Base-by-base conservation (phyloP, 495 filamentous ascomycete species). In the Neurospora intermedia region DNA sequence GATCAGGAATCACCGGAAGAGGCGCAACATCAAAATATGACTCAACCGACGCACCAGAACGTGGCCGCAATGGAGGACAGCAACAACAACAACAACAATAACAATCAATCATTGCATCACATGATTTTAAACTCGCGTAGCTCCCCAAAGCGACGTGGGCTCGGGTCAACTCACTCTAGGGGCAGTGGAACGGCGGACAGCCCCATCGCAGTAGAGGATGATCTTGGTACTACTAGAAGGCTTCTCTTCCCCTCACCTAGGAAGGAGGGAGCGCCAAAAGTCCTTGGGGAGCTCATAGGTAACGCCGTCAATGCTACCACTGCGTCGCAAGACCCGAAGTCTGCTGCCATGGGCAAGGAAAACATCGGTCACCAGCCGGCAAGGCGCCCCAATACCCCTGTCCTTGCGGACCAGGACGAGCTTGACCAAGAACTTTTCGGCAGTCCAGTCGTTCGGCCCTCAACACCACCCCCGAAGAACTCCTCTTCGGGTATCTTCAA, bases 221-320 rank as follows among this genome's bases (percentile, higher is more conserved):
- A 80, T 40, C 83, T 94, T 23, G 91, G 90, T 75, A 87, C 87
- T 62, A 93, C 91, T 35, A 88, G 93, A 78, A 88, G 95, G 78
- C 81, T 94, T 43, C 85, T 98, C 66, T 98, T 98, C 82, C 91
- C 92, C n/a, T 88, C 87, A 8, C 86, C 87, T 2, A 86, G 87
- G 72, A 89, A 89, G 75, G 88, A 89, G 66, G 85, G 87, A 23
- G 81, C 84, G 71, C 80, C 88, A 76, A 91, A 87, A 77, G 82
- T 87, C 74, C 83, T 90, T 62, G 88, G 87, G 77, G 84, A 89
- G 74, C 84, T 90, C 39, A 77, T 83, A 43, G 78, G 88, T 69
- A 92, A 91, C 77, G 82, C 84, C 69, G 85, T 87, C 46, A 87
- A 87, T 41, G 84, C 80, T 23, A 73, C 75, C n/a, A 73, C 82